These are phyloP conservation scores for Aureobasidium vineae DNA, from an alignment of 2,329 filamentous ascomycete genomes.

Conservation along the genomic window DNA sequence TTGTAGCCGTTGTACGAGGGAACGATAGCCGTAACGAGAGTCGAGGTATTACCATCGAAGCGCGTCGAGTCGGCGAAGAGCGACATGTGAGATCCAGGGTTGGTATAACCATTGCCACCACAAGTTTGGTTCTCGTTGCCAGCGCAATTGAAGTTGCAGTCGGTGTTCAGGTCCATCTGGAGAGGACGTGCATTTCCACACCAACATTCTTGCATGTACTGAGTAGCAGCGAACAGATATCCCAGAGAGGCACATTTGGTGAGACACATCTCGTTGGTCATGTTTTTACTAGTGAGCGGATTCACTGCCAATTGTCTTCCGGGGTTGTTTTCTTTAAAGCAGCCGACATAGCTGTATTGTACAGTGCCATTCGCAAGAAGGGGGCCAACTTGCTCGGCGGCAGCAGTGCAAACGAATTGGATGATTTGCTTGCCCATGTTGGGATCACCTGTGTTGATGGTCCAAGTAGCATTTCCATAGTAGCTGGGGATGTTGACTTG, in stretches of 20 bases:
- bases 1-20: conserved; percentile 27
- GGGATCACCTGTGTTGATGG: conserved; percentile 58
- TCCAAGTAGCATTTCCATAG: conserved; percentile 53
- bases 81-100: conserved; percentile 44
- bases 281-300: conserved; percentile 44
- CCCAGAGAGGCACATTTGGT: conserved; percentile 41
- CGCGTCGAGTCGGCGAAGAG: conserved; percentile 36
- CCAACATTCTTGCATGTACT: conserved; percentile 47
- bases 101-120: conserved; percentile 36
- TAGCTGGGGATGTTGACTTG: conserved; percentile 58
- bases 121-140: conserved; percentile 38
- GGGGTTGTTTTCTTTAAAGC: conserved; percentile 58
- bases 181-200: conserved; percentile 50
- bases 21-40: conserved; percentile 30
- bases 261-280: conserved; percentile 50
- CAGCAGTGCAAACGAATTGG: conserved; percentile 53
- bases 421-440: conserved; percentile 54
- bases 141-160: conserved; percentile 35
- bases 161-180: conserved; percentile 41
- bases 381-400: conserved; percentile 55
- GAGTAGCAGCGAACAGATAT: conserved; percentile 49
- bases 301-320: conserved; percentile 51
- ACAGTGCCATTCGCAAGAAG: conserved; percentile 47
- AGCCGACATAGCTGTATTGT: conserved; percentile 55
- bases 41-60: conserved; percentile 33